phyloP scores from a whole-genome alignment of 2,329 filamentous ascomycete genomes.

The Calonectria pauciramosa region DNA sequence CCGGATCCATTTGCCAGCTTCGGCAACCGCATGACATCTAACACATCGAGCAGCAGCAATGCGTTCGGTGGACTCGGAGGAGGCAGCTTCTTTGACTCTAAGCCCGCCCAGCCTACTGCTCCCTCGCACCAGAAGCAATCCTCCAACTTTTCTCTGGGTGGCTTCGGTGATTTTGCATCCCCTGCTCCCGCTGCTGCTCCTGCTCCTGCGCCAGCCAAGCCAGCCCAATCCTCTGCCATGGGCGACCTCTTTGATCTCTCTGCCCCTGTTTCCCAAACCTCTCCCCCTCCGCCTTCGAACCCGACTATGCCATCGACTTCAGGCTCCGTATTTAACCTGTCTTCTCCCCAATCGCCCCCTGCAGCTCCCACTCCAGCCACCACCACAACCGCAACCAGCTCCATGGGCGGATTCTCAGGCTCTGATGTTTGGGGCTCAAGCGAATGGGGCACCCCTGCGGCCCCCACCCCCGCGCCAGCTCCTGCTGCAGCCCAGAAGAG shows the following conservation, averaged over 20 bases:
- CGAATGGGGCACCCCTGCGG: slow-evolving; percentile 79
- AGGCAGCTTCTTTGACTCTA: slow-evolving; percentile 86
- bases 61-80: slow-evolving; percentile 72
- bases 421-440: slow-evolving; percentile 89
- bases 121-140: slow-evolving; percentile 64
- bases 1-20: slow-evolving; percentile 74
- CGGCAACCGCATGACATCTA: slow-evolving; percentile 55
- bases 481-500: slow-evolving; percentile 71
- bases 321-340: slow-evolving; percentile 87
- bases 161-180: slow-evolving; percentile 73
- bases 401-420: slow-evolving; percentile 58
- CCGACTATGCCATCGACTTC: slow-evolving; percentile 57
- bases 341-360: slow-evolving; percentile 63
- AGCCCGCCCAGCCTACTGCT: slow-evolving; percentile 71
- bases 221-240: slow-evolving; percentile 69
- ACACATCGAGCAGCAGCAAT: slow-evolving; percentile 37
- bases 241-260: slow-evolving; percentile 88
- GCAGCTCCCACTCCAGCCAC: slow-evolving; percentile 57
- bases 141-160: slow-evolving; percentile 74
- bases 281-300: slow-evolving; percentile 54
- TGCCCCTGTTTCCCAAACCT: slow-evolving; percentile 63
- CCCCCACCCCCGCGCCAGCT: slow-evolving; percentile 59
- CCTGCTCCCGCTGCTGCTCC: slow-evolving; percentile 54
- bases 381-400: slow-evolving; percentile 47
- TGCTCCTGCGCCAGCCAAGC: slow-evolving; percentile 55